Evolutionary conservation across 2,329 filamentous ascomycete genomes (phyloP).

Genomic region (Domatiomyces catenatus): DNA sequence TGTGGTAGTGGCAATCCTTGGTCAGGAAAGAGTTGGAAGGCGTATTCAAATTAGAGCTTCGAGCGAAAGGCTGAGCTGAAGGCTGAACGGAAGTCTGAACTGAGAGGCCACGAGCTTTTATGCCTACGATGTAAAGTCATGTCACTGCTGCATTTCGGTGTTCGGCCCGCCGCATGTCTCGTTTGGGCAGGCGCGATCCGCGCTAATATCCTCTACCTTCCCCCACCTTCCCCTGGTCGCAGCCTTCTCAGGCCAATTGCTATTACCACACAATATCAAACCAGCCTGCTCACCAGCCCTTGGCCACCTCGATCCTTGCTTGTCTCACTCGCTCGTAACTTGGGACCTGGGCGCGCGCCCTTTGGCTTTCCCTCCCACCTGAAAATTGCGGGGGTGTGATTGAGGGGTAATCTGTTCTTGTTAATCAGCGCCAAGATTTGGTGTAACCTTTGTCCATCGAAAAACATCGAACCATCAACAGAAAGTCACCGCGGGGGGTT

Average conservation of each 20-base stretch:
- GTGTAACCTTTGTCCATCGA: background rate
- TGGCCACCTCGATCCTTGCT: background rate
- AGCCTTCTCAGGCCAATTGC: background rate
- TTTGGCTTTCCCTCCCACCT: background rate
- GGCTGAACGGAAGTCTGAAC: too few relatives aligned
- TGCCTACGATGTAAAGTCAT: too few relatives aligned
- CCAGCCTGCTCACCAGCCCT: background rate
- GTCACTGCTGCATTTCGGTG: background rate
- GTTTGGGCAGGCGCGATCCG: background rate
- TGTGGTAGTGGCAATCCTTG: constrained; percentile 1
- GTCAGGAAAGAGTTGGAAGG: background rate
- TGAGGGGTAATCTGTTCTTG: background rate
- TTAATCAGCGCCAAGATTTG: background rate
- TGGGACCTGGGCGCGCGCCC: too few relatives aligned
- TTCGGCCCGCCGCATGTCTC: background rate
- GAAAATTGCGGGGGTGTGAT: background rate
- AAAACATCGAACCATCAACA: background rate
- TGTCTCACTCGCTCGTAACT: background rate
- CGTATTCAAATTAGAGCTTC: background rate
- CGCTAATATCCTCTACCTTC: too few relatives aligned
- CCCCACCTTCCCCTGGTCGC: too few relatives aligned
- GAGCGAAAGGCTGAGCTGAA: background rate
- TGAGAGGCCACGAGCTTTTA: background rate
- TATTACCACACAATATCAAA: background rate
- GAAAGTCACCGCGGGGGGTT: background rate